phyloP scores from a whole-genome alignment of 2,329 filamentous ascomycete genomes.

The Nothophaeocryptopus gaeumannii region DNA sequence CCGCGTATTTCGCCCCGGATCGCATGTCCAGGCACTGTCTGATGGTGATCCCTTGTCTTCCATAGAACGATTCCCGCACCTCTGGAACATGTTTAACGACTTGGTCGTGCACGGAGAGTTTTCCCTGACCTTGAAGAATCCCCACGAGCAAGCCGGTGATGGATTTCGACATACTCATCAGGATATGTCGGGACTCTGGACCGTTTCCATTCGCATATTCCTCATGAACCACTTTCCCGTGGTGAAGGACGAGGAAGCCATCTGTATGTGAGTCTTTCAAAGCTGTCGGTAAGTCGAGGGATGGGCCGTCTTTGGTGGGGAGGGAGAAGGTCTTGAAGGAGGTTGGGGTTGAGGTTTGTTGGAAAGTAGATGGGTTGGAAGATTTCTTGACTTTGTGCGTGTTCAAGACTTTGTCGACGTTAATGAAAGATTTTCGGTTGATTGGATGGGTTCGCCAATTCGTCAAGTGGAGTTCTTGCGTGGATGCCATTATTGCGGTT shows the following conservation, averaged over 20 bases:
- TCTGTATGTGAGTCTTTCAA: constrained; percentile 21
- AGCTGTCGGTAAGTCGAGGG: constrained; percentile 14
- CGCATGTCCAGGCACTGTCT: constrained; percentile 27
- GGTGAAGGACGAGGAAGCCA: constrained; percentile 25
- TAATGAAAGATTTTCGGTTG: constrained; percentile 23
- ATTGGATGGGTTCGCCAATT: constrained; percentile 26
- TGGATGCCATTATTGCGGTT: no score
- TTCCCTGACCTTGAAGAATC: constrained; percentile 21
- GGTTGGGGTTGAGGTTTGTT: background rate
- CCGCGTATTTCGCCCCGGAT: constrained; percentile 19
- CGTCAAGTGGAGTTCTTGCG: constrained; percentile 11
- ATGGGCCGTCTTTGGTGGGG: constrained; percentile 4
- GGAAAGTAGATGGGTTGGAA: background rate
- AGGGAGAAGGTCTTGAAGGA: constrained; percentile 18
- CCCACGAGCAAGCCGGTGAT: constrained; percentile 23
- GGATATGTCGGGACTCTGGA: constrained; percentile 21
- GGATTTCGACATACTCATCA: constrained; percentile 29
- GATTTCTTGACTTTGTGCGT: constrained; percentile 18
- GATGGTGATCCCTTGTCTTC: constrained; percentile 18
- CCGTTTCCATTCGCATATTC: constrained; percentile 22
- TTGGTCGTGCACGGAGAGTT: constrained; percentile 16
- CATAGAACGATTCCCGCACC: constrained; percentile 12
- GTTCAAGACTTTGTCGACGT: constrained; percentile 23
- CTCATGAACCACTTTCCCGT: constrained; percentile 23
- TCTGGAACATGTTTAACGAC: constrained; percentile 25